Conservation (phyloP, 225 moss, liverwort and hornwort genomes). For the Polytrichum formosum region DNA sequence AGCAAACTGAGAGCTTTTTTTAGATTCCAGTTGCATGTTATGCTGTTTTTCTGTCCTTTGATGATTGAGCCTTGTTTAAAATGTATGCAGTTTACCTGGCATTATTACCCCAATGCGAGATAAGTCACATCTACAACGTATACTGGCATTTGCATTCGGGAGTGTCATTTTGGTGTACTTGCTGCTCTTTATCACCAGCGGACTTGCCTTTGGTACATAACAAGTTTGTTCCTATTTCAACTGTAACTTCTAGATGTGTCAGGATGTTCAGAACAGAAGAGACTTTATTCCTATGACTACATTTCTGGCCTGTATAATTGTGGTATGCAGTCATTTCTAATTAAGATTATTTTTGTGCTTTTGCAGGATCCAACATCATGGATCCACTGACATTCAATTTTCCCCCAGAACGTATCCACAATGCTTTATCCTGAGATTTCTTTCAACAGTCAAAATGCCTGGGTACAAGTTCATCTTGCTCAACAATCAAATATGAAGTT, state of each 20-base stretch:
- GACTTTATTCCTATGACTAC: no score
- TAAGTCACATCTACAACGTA: constrained; percentile 63
- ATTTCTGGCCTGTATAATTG: no score
- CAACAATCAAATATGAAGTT: no score
- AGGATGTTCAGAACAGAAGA: no score
- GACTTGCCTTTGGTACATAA: constrained; percentile 82
- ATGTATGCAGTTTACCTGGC: constrained; percentile 67
- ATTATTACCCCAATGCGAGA: constrained; percentile 83
- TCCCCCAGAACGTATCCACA: constrained; percentile 72
- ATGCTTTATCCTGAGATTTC: background rate
- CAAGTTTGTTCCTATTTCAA: background rate
- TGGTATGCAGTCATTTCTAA: background rate
- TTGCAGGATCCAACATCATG: constrained; percentile 65
- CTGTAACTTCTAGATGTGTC: no score
- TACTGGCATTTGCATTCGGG: constrained; percentile 56
- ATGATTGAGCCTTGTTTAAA: no score
- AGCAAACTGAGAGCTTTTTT: no score
- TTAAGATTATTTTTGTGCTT: background rate
- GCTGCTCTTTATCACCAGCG: constrained; percentile 56
- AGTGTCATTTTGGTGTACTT: constrained; percentile 67
- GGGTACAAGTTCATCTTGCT: no score
- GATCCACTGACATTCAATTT: constrained; percentile 97
- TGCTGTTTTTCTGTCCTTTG: no score
- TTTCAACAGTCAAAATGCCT: no score
- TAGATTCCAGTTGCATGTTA: no score